Conservation (phyloP, 768 basidiomycete genomes). For the Pleurotus ostreatus region DNA sequence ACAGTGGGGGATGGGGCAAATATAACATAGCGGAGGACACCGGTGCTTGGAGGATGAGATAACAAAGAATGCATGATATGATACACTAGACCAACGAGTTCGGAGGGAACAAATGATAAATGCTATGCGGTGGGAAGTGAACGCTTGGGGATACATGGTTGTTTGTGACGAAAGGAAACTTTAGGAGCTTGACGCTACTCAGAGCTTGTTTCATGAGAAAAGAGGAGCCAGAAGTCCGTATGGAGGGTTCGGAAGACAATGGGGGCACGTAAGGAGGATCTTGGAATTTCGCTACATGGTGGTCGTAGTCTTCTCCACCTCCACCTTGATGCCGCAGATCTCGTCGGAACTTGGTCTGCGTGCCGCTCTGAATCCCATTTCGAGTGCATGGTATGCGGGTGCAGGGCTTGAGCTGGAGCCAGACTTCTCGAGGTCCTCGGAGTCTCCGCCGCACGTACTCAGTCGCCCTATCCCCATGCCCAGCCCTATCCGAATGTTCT, state of each 20-base stretch:
- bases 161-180: neutral
- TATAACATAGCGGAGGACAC: neutral
- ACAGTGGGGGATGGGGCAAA: neutral
- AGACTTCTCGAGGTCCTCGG: slow-evolving; percentile 23
- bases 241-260: neutral
- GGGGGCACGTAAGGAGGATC: slow-evolving; percentile 12
- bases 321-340: slow-evolving; percentile 49
- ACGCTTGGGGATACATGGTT: neutral
- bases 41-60: neutral
- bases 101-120: neutral
- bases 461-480: slow-evolving; percentile 48
- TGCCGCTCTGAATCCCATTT: slow-evolving; percentile 38
- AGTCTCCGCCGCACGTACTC: slow-evolving; percentile 48
- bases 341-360: slow-evolving; percentile 27
- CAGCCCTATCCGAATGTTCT: slow-evolving; percentile 51
- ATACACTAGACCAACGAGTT: neutral
- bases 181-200: neutral
- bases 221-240: neutral
- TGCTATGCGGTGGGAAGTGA: neutral
- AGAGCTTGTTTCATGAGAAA: neutral
- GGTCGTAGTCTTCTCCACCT: slow-evolving; percentile 58
- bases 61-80: neutral
- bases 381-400: slow-evolving; percentile 49
- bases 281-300: slow-evolving; percentile 29
- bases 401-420: slow-evolving; percentile 38